These are phyloP conservation scores for Chenopodium berlandieri DNA, from an alignment of 148 eudicot species.

Conservation along the genomic window DNA sequence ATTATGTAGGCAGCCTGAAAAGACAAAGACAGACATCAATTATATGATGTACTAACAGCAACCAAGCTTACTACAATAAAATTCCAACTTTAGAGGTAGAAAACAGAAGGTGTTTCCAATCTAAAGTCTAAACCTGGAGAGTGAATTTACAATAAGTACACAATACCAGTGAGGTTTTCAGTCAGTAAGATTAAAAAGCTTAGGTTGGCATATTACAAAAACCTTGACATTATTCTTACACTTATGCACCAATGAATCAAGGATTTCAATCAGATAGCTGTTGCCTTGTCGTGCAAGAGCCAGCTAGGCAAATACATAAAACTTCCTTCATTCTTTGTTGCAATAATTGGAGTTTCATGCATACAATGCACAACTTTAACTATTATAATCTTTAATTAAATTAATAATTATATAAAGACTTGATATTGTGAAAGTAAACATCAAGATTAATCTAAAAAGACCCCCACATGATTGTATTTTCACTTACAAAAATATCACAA, in stretches of 20 bases:
- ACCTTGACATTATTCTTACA: not conserved
- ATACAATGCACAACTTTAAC: too few relatives aligned
- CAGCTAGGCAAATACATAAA: not conserved
- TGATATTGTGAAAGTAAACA: too few relatives aligned
- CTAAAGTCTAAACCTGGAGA: not conserved
- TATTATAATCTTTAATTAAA: too few relatives aligned
- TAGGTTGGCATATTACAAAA: not conserved
- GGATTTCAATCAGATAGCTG: not conserved
- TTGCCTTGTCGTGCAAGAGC: not conserved
- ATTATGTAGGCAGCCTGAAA: constrained; percentile 88
- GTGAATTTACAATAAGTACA: not conserved
- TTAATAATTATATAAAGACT: too few relatives aligned
- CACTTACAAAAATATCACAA: too few relatives aligned
- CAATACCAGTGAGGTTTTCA: not conserved
- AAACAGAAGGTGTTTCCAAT: not conserved
- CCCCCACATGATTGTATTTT: too few relatives aligned
- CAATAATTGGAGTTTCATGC: too few relatives aligned
- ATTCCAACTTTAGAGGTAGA: not conserved
- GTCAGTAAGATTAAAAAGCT: not conserved
- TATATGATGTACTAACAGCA: not conserved
- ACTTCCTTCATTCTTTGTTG: too few relatives aligned
- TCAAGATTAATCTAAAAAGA: too few relatives aligned
- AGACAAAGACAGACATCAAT: constrained; percentile 5
- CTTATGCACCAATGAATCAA: not conserved
- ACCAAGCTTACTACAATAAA: not conserved